phyloP scores from a whole-genome alignment of 73 alveolate genomes.

The Uronychia binucleata region DNA sequence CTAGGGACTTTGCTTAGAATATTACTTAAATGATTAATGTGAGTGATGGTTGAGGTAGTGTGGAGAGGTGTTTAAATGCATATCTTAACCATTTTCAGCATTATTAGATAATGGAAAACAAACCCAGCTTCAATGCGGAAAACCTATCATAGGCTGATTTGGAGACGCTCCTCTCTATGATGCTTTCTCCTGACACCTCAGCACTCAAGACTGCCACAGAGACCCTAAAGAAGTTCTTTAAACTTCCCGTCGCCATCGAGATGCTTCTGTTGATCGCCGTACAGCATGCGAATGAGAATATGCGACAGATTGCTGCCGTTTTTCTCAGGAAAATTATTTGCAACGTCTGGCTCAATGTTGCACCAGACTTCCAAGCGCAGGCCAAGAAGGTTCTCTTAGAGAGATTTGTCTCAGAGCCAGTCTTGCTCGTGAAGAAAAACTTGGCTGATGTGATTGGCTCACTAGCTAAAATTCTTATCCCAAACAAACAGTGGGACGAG shows the following conservation, averaged over 20 bases:
- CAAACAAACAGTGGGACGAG: slow-evolving; percentile 68
- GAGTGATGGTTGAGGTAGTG: slow-evolving; percentile 3
- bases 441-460: slow-evolving; percentile 70
- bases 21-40: no score
- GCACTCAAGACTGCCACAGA: slow-evolving; percentile 52
- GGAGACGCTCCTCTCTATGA: not conserved
- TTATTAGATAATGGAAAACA: not conserved
- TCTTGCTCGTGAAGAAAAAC: slow-evolving; percentile 54
- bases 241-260: slow-evolving; percentile 33
- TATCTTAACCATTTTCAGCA: not conserved
- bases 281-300: slow-evolving; percentile 17
- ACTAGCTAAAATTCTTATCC: slow-evolving; percentile 52
- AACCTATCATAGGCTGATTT: not conserved
- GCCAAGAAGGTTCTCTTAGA: slow-evolving; percentile 38
- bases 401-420: slow-evolving; percentile 65
- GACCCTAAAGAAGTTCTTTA: slow-evolving; percentile 49
- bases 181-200: slow-evolving; percentile 16
- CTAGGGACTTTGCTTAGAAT: no score
- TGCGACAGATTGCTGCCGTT: slow-evolving; percentile 58
- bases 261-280: slow-evolving; percentile 34
- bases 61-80: not conserved
- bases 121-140: not conserved
- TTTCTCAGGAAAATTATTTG: slow-evolving; percentile 47
- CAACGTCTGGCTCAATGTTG: slow-evolving; percentile 52
- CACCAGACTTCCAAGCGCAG: slow-evolving; percentile 27